Percentiles rank a stretch among this genome's conserved stretches.
phyloP scores from a whole-genome alignment of 768 basidiomycete species.

The Naganishia kalamii region DNA sequence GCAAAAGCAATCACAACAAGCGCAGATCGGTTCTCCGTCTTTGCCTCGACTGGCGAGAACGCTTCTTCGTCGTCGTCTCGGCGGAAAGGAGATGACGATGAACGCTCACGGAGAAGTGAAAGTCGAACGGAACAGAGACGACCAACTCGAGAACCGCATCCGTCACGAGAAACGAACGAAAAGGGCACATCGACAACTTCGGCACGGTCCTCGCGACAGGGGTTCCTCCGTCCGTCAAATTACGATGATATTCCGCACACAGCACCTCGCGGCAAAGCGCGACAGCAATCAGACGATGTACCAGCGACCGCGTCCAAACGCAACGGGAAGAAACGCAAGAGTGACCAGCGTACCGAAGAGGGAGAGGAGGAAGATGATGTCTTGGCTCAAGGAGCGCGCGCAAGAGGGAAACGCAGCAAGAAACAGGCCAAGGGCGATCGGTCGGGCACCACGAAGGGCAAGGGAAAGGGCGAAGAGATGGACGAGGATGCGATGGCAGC shows the following conservation, averaged over 20 bases:
- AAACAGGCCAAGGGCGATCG: neutral
- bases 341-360: neutral
- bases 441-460: neutral
- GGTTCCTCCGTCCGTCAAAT: neutral
- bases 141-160: neutral
- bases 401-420: slow-evolving; percentile 3
- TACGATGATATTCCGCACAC: neutral
- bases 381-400: neutral
- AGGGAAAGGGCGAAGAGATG: neutral
- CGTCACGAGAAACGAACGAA: neutral
- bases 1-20: neutral
- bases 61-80: neutral
- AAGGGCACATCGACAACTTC: neutral
- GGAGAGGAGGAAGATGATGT: neutral
- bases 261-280: neutral
- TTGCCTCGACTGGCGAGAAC: neutral
- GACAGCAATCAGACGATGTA: neutral
- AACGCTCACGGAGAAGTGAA: too few species aligned
- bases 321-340: slow-evolving; percentile 3
- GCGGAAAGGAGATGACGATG: neutral
- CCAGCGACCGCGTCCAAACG: neutral
- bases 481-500: slow-evolving; percentile 2
- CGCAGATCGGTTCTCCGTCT: neutral
- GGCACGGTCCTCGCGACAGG: neutral
- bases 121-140: neutral